Evolutionary conservation across 495 filamentous ascomycete species (phyloP), one percentile per base, ranked within the genome.

Genomic region (Penicillium cosmopolitanum): DNA sequence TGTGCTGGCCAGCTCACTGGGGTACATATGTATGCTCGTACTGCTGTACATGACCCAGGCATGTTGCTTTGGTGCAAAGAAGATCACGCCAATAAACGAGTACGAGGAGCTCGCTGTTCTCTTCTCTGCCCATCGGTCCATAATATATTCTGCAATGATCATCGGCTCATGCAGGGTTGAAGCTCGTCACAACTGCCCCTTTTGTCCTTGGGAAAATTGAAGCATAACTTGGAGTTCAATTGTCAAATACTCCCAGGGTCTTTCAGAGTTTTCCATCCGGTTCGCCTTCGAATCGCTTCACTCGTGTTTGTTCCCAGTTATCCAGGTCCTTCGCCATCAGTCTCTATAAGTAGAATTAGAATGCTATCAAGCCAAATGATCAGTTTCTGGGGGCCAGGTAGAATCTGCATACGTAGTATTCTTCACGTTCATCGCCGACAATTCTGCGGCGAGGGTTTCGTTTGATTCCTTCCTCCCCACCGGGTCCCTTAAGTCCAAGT

Each of bases 241-340:
- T n/a, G 28, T 31, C 28, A n/a, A 12, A 38, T 38, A 38, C 15
- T n/a, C 36, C n/a, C 34, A 34, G 2, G 12, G 16, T 31, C 18
- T 33, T 51, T 86, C 80, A 94, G 57, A 97, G 63, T 42, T 89
- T 82, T 15, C 96, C 96, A 75, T 99, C 93, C 34, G 81, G 85
- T 74, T 99, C 96, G 13, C 96, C 96, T 28, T 87, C 81, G 55
- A 98, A 83, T 65, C 96, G 81, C 76, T 93, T 84, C 13, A 98
- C 92, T 50, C 96, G 84, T 73, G 91, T 95, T 70, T 96, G 93
- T 71, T 99, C 96, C 96, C 96, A 99, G 65, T 91, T 82, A 66
- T 98, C 94, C 51, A 97, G 68, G 72, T 98, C 93, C 75, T 97
- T 96, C 31, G 88, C 89, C 61, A 93, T 89, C 15, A 97, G 79